phyloP scores from a whole-genome alignment of 768 basidiomycete species.

The Mycena latifolia region DNA sequence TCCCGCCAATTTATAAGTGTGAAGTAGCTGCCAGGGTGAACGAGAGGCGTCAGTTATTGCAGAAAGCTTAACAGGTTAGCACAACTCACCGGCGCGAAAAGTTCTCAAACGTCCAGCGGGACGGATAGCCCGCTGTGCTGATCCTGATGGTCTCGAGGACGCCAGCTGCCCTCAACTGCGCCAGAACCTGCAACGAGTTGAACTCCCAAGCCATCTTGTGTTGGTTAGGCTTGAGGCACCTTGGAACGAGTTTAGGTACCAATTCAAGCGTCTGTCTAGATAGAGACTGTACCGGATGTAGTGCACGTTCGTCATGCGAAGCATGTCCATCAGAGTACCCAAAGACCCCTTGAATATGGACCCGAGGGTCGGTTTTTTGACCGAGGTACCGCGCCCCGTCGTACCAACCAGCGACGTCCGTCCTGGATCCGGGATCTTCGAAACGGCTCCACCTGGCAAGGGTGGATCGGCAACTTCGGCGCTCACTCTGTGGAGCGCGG shows the following conservation, averaged over 20 bases:
- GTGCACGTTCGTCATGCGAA: conserved; percentile 97
- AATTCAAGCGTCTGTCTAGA: no score
- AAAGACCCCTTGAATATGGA: conserved; percentile 36
- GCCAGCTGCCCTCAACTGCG: conserved; percentile 97
- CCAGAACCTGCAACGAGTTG: conserved; percentile 92
- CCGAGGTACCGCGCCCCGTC: conserved; percentile 30
- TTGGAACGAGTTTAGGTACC: no score
- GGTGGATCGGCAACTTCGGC: conserved; percentile 69
- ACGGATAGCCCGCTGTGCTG: conserved; percentile 98
- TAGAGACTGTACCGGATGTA: no score
- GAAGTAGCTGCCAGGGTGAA: conserved; percentile 80
- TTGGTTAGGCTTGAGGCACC: conserved; percentile 99
- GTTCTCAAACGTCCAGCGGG: conserved; percentile 97
- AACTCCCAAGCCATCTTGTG: conserved; percentile 97
- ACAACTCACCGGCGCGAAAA: conserved; percentile 94
- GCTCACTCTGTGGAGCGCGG: conserved; percentile 84
- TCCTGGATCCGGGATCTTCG: conserved; percentile 69
- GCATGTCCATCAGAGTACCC: conserved; percentile 88
- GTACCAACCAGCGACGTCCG: conserved; percentile 49
- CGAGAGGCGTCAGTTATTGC: conserved; percentile 31
- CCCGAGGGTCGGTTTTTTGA: conserved; percentile 37
- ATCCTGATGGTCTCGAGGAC: conserved; percentile 99
- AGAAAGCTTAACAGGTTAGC: not conserved
- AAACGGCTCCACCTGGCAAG: conserved; percentile 79
- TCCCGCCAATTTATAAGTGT: conserved; percentile 90